Evolutionary conservation across 2,329 filamentous ascomycete species (phyloP).

Genomic region (Dactylonectria macrodidyma): DNA sequence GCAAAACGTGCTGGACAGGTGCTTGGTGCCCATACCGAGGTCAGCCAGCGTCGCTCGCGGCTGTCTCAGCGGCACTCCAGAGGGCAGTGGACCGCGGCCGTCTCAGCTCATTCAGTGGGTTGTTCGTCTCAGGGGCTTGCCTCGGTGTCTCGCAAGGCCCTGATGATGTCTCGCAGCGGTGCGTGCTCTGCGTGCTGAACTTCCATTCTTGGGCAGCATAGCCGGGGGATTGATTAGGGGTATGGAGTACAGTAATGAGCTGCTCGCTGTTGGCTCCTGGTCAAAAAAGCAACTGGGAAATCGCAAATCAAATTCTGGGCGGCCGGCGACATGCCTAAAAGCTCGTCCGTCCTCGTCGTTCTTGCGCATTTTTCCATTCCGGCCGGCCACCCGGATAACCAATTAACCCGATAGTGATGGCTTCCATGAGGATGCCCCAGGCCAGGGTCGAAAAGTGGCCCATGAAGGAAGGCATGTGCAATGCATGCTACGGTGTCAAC

Average conservation of each 20-base stretch:
- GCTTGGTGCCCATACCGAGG: slow-evolving; percentile 15
- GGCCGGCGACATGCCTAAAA: slow-evolving; percentile 26
- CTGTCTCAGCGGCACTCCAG: slow-evolving; percentile 6
- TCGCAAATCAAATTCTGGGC: slow-evolving; percentile 8
- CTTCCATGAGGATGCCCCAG: too few species aligned
- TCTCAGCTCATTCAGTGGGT: neutral
- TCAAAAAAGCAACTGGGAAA: neutral
- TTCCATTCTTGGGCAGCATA: slow-evolving; percentile 15
- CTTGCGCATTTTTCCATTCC: neutral
- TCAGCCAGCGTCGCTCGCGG: slow-evolving; percentile 13
- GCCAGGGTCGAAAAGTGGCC: neutral
- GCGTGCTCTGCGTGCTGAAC: slow-evolving; percentile 7
- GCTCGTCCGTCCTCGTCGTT: slow-evolving; percentile 5
- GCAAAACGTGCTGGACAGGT: slow-evolving; percentile 5
- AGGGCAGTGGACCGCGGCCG: neutral
- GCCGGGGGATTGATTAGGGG: neutral
- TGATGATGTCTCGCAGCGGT: neutral
- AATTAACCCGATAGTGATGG: slow-evolving; percentile 21
- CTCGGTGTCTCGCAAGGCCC: neutral
- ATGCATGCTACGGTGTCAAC: slow-evolving; percentile 2
- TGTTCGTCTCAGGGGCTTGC: neutral
- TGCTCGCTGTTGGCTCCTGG: neutral
- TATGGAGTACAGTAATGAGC: neutral
- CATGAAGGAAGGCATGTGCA: slow-evolving; percentile 10
- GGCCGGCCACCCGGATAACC: slow-evolving; percentile 16